Conservation (phyloP, 148 eudicot species). For the Diospyros kaki region DNA sequence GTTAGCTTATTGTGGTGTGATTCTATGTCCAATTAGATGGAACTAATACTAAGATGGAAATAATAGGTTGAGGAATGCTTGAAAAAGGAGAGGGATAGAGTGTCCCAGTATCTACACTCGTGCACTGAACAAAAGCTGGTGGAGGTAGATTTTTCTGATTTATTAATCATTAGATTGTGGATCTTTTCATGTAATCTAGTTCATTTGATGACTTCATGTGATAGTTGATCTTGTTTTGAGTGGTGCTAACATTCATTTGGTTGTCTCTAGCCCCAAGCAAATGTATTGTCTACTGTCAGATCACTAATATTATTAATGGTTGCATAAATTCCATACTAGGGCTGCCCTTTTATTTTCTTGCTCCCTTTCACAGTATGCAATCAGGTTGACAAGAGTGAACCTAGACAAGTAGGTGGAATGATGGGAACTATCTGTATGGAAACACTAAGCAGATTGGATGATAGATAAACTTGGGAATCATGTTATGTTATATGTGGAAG, state of each 20-base stretch:
- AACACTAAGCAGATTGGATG: no score
- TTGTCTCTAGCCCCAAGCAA: background rate
- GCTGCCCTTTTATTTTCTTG: background rate
- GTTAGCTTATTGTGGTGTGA: background rate
- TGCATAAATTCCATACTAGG: background rate
- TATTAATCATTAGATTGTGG: no score
- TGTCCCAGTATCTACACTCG: slow-evolving; percentile 44
- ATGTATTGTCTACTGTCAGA: no score
- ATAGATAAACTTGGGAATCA: no score
- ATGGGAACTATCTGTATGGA: no score
- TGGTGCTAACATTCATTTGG: background rate
- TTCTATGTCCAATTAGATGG: background rate
- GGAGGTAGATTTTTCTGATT: slow-evolving; percentile 24
- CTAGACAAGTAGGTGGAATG: no score
- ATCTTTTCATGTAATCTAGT: background rate
- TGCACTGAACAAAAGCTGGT: slow-evolving; percentile 49
- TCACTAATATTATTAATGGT: background rate
- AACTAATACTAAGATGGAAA: background rate
- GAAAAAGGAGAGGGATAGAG: slow-evolving; percentile 52
- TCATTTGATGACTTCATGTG: background rate
- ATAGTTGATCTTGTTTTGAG: background rate
- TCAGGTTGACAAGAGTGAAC: no score
- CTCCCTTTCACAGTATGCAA: no score
- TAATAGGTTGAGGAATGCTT: slow-evolving; percentile 50
- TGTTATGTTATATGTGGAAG: no score